phyloP scores from a whole-genome alignment of 2,329 filamentous ascomycete genomes.

The Fusarium sp. region DNA sequence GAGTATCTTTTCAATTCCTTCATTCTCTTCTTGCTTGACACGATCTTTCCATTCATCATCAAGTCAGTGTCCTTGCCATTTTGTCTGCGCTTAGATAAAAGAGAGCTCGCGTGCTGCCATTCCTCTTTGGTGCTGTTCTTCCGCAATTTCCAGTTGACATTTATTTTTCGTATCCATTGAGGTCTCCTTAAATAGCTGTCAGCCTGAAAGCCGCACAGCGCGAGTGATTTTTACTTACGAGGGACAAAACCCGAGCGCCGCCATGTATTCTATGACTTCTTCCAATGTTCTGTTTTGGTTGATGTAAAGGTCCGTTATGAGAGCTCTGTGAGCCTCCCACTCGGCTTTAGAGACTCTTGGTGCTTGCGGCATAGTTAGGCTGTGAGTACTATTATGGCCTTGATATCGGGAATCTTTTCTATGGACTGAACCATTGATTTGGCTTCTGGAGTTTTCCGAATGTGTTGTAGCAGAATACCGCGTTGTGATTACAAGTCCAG shows the following conservation, averaged over 20 bases:
- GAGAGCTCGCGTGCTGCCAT: not conserved
- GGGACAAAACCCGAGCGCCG: not conserved
- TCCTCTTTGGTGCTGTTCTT: conserved; percentile 8
- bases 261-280: conserved; percentile 9
- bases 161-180: conserved; percentile 19
- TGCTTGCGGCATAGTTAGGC: conserved; percentile 1
- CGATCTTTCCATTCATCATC: not conserved
- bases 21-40: accelerated
- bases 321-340: conserved; percentile 1
- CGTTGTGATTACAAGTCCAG: not conserved
- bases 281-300: conserved; percentile 11
- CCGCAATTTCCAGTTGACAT: conserved; percentile 2
- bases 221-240: not conserved
- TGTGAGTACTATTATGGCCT: no score
- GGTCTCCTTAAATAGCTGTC: accelerated
- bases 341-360: accelerated
- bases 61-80: accelerated
- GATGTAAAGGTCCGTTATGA: conserved; percentile 6
- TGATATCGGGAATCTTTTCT: no score
- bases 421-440: no score
- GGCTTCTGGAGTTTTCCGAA: no score
- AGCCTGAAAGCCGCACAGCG: no score
- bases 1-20: not conserved
- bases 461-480: no score
- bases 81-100: not conserved